Conservation (phyloP, 345 rosid genomes). For the Eutrema heterophyllum region DNA sequence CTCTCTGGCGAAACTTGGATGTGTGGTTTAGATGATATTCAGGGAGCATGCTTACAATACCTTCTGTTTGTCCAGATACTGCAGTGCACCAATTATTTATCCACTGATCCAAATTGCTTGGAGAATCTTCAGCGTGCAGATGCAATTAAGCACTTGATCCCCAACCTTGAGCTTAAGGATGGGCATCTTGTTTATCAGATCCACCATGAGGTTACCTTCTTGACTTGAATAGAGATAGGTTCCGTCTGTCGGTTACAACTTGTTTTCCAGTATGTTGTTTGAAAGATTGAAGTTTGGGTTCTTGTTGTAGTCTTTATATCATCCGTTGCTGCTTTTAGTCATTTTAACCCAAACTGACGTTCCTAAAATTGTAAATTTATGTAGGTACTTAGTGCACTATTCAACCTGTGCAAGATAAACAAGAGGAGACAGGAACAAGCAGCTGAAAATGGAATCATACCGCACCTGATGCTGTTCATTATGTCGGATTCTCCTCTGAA, state of each 20-base stretch:
- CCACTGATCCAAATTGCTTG: slow-evolving; percentile 94
- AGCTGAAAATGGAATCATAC: slow-evolving; percentile 99
- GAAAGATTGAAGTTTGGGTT: background rate
- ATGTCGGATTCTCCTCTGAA: slow-evolving; percentile 75
- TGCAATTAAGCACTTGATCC: slow-evolving; percentile 91
- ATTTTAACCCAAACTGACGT: background rate
- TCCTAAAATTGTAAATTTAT: slow-evolving; percentile 7
- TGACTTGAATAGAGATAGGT: slow-evolving; percentile 13
- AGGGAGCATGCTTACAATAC: background rate
- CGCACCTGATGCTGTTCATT: slow-evolving; percentile 87
- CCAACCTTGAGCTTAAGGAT: slow-evolving; percentile 91
- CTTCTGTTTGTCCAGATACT: slow-evolving; percentile 51
- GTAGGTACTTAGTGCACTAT: slow-evolving; percentile 93
- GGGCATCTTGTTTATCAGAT: slow-evolving; percentile 71
- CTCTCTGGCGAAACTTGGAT: background rate
- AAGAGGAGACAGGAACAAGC: slow-evolving; percentile 99
- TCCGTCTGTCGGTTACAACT: background rate
- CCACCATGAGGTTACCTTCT: slow-evolving; percentile 68
- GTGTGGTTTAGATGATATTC: slow-evolving; percentile 7
- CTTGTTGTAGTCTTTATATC: background rate
- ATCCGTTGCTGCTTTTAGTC: background rate
- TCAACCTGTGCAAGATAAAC: slow-evolving; percentile 98
- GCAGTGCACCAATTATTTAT: slow-evolving; percentile 77
- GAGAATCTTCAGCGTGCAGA: slow-evolving; percentile 98
- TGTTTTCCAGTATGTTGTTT: background rate